phyloP scores from a whole-genome alignment of 148 eudicot genomes.

The Gaultheria prostrata region DNA sequence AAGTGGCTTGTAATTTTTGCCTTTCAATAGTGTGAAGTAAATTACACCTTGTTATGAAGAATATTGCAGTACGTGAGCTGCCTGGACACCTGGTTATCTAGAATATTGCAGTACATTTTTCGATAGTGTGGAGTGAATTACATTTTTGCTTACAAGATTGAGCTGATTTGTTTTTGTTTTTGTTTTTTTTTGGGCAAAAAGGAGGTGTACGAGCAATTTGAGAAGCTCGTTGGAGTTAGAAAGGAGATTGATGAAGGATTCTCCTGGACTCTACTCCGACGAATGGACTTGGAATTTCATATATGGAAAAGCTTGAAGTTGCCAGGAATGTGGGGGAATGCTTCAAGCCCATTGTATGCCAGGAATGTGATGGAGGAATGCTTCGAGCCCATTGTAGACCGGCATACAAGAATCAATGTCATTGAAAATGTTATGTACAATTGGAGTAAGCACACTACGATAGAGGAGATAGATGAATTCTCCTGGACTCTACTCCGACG shows the following conservation, averaged over 20 bases:
- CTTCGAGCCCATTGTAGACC: slow-evolving; percentile 38
- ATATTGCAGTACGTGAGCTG: too few species aligned
- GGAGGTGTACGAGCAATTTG: slow-evolving; percentile 35
- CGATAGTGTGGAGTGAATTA: too few species aligned
- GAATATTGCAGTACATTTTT: too few species aligned
- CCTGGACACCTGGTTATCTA: too few species aligned
- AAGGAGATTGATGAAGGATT: slow-evolving; percentile 19
- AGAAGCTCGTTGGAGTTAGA: slow-evolving; percentile 29
- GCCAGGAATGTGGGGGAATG: too few species aligned
- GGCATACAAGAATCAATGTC: slow-evolving; percentile 34
- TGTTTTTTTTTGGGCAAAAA: slow-evolving; percentile 24
- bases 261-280: slow-evolving; percentile 47
- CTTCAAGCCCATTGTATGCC: too few species aligned
- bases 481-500: slow-evolving; percentile 48
- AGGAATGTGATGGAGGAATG: slow-evolving; percentile 39
- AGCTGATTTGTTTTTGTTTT: too few species aligned
- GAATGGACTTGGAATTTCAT: slow-evolving; percentile 24
- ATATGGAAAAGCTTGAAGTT: slow-evolving; percentile 37
- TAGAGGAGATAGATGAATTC: too few species aligned
- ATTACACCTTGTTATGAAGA: too few species aligned
- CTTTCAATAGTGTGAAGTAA: too few species aligned
- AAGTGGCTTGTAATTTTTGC: too few species aligned
- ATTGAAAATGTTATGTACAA: slow-evolving; percentile 43
- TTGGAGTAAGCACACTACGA: slow-evolving; percentile 38
- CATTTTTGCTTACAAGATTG: background rate